A percentile compares a stretch with the other conserved stretches of the same genome.
Conservation (phyloP, 371 early-diverging fungal species). For the Umbelopsis sp. region DNA sequence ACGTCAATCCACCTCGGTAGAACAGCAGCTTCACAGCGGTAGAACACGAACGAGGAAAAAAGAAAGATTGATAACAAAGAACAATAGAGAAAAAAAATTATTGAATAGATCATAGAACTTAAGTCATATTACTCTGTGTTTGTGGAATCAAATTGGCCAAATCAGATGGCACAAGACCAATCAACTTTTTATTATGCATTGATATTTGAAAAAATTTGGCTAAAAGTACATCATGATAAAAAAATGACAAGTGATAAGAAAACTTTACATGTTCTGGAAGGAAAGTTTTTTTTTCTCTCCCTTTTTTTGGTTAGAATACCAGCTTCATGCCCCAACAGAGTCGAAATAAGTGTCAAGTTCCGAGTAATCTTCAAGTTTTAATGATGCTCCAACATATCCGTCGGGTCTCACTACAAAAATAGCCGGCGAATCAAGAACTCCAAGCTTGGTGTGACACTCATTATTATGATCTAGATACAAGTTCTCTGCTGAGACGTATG, state of each 20-base stretch:
- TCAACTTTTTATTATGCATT: no score
- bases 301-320: conserved; percentile 1
- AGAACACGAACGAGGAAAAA: background rate
- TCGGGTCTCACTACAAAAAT: conserved; percentile 35
- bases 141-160: no score
- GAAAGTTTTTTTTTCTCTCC: background rate
- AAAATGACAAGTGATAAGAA: background rate
- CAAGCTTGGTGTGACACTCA: conserved; percentile 32
- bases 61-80: background rate
- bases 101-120: background rate
- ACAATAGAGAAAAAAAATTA: background rate
- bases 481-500: background rate
- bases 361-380: conserved; percentile 13
- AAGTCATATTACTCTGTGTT: no score
- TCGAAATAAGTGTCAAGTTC: conserved; percentile 13
- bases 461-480: conserved; percentile 46
- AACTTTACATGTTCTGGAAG: background rate
- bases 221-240: no score
- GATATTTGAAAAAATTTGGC: no score
- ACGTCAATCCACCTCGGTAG: conserved; percentile 8
- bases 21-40: background rate
- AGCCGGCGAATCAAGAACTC: conserved; percentile 20
- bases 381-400: conserved; percentile 19
- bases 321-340: conserved; percentile 17
- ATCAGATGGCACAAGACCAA: no score